Conservation (phyloP, 2,329 filamentous ascomycete genomes). For the Pseudocercospora pini-densiflorae region DNA sequence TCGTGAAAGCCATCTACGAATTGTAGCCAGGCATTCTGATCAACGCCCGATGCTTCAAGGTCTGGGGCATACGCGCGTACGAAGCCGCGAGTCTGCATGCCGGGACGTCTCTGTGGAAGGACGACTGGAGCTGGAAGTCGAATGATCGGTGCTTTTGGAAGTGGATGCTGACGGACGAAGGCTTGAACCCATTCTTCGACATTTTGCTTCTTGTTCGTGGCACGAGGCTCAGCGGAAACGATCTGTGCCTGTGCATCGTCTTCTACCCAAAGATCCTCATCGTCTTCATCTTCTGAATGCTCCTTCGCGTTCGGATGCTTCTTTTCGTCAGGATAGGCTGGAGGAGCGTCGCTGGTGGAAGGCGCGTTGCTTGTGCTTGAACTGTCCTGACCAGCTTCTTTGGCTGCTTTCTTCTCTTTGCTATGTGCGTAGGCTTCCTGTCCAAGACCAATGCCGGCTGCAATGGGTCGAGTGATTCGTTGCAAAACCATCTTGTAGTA, state of each 20-base stretch:
- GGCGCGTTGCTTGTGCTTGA: background rate
- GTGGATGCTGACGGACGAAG: conserved; percentile 11
- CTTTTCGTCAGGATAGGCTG: conserved; percentile 1
- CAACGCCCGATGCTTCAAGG: conserved; percentile 49
- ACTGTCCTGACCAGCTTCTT: background rate
- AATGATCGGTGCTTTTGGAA: background rate
- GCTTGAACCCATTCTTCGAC: conserved; percentile 9
- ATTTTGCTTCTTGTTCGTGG: background rate
- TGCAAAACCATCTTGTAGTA: too few relatives aligned
- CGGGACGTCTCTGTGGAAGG: conserved; percentile 57
- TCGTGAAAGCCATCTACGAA: conserved; percentile 52
- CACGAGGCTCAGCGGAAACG: background rate
- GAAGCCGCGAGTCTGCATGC: conserved; percentile 52
- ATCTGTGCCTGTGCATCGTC: conserved; percentile 20
- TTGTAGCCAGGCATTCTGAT: conserved; percentile 50
- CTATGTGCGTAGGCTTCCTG: conserved; percentile 23
- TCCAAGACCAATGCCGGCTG: conserved; percentile 21
- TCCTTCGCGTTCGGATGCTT: too few relatives aligned
- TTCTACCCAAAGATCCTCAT: conserved; percentile 23
- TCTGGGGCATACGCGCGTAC: conserved; percentile 55
- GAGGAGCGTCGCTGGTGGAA: background rate
- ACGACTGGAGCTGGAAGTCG: conserved; percentile 50
- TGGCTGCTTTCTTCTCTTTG: conserved; percentile 21
- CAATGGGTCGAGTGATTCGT: background rate
- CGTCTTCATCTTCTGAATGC: conserved; percentile 9